These are phyloP conservation scores for Coemansia sp. DNA, from an alignment of 192 early-diverging fungal genomes.

Conservation along the genomic window DNA sequence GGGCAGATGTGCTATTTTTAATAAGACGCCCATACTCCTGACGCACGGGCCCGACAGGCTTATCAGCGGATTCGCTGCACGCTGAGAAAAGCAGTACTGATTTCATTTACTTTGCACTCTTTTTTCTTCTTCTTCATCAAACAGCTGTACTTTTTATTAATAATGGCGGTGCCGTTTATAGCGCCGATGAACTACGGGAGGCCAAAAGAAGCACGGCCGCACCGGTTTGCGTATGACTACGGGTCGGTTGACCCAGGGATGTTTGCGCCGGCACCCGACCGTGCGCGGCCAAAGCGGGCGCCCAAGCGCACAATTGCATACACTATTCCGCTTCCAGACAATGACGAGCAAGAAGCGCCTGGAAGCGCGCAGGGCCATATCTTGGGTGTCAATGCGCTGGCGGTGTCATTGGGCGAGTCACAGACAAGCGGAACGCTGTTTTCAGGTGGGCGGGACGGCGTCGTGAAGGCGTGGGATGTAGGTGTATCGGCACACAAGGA, in stretches of 20 bases:
- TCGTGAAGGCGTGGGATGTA: conserved; percentile 85
- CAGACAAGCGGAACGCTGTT: conserved; percentile 54
- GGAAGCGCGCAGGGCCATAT: conserved; percentile 60
- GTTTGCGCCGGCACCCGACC: conserved; percentile 46
- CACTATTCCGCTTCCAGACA: conserved; percentile 40
- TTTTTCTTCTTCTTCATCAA: neutral
- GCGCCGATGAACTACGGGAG: conserved; percentile 33
- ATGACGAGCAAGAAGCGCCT: conserved; percentile 1
- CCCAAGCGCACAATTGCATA: conserved; percentile 46
- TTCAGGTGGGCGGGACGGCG: conserved; percentile 86
- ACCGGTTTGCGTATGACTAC: conserved; percentile 53
- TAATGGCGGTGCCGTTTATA: conserved; percentile 46
- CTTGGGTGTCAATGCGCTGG: conserved; percentile 84
- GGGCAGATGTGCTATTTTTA: too few species aligned
- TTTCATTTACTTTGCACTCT: neutral
- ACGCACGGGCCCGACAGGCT: neutral
- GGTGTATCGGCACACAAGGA: too few species aligned
- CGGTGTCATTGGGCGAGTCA: conserved; percentile 44
- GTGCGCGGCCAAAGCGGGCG: conserved; percentile 35
- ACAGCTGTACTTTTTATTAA: neutral
- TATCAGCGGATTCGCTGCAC: neutral
- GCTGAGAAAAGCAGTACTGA: neutral
- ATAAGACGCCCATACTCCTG: neutral
- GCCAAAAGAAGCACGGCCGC: conserved; percentile 46
- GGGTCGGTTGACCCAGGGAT: conserved; percentile 52